These are phyloP conservation scores for Arthroderma uncinatum DNA, from an alignment of 2,329 filamentous ascomycete genomes.

Conservation along the genomic window DNA sequence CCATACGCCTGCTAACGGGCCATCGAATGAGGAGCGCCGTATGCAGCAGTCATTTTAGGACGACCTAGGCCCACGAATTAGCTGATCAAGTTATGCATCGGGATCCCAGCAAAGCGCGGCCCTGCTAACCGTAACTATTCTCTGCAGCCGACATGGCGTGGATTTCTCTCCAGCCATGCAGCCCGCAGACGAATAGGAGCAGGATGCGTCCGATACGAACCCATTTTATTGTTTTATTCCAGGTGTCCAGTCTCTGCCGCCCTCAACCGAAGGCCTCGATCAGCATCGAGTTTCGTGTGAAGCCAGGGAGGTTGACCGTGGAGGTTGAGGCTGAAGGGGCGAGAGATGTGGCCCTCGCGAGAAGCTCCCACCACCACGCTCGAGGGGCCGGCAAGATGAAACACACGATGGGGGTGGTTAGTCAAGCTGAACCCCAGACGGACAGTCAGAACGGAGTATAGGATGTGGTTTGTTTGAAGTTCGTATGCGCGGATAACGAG, in stretches of 20 bases:
- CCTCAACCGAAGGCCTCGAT: constrained; percentile 3
- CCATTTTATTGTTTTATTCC: not conserved
- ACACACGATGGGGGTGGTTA: not conserved
- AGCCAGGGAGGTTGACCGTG: not conserved
- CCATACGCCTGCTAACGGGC: not conserved
- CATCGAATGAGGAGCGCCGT: not conserved
- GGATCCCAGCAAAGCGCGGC: not conserved
- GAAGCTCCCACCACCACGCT: too few species aligned
- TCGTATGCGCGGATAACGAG: too few species aligned
- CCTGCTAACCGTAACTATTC: constrained; percentile 1
- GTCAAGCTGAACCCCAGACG: not conserved
- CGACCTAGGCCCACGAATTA: not conserved
- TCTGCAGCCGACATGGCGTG: constrained; percentile 1
- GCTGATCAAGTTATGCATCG: not conserved
- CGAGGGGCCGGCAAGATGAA: too few species aligned
- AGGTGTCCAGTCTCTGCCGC: not conserved
- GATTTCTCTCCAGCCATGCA: not conserved
- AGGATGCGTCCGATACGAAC: not conserved
- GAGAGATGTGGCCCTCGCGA: too few species aligned
- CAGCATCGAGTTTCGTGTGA: not conserved
- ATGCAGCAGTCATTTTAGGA: not conserved
- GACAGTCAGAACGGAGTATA: too few species aligned
- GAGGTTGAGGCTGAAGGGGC: not conserved
- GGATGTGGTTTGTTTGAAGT: too few species aligned
- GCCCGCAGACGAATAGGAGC: not conserved